Percentiles rank a stretch among this genome's conserved stretches.
phyloP scores from a whole-genome alignment of 208 protist species.

The Trypanosoma avium region DNA sequence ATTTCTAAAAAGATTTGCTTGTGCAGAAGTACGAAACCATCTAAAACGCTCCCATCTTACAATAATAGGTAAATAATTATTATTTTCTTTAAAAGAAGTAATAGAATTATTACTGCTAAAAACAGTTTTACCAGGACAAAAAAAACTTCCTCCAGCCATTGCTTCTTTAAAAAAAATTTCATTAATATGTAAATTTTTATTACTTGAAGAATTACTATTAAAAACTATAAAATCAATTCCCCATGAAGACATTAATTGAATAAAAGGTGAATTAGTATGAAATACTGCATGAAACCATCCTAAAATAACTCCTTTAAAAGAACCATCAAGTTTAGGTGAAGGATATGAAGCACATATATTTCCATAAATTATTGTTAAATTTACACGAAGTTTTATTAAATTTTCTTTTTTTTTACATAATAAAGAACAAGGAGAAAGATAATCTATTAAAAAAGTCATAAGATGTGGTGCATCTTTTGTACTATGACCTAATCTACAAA shows the following conservation, averaged over 20 bases:
- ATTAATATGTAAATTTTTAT: neutral
- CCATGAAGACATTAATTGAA: conserved; percentile 20
- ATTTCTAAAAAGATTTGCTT: conserved; percentile 24
- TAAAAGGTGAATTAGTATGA: conserved; percentile 17
- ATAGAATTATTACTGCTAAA: too few species aligned
- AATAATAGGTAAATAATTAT: too few species aligned
- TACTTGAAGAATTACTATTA: neutral
- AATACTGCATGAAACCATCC: conserved; percentile 25
- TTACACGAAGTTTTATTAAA: conserved; percentile 1
- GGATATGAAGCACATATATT: conserved; percentile 19
- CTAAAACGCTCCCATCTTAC: conserved; percentile 21
- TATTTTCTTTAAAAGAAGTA: too few species aligned
- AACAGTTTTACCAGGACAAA: conserved; percentile 1
- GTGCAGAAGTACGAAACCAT: conserved; percentile 30
- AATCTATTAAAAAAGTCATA: conserved; percentile 25
- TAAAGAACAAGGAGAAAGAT: conserved; percentile 11
- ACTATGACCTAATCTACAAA: conserved; percentile 30
- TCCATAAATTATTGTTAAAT: conserved; percentile 21
- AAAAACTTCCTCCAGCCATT: neutral
- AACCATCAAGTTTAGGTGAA: neutral
- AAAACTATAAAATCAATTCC: conserved; percentile 19
- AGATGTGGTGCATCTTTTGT: conserved; percentile 29
- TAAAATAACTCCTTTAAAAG: conserved; percentile 13
- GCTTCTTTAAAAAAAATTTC: conserved; percentile 17
- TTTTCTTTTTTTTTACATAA: neutral